Evolutionary conservation across 2,329 filamentous ascomycete genomes (phyloP), one percentile per base, ranked within the genome.

Genomic region (Cytospora chrysosperma): DNA sequence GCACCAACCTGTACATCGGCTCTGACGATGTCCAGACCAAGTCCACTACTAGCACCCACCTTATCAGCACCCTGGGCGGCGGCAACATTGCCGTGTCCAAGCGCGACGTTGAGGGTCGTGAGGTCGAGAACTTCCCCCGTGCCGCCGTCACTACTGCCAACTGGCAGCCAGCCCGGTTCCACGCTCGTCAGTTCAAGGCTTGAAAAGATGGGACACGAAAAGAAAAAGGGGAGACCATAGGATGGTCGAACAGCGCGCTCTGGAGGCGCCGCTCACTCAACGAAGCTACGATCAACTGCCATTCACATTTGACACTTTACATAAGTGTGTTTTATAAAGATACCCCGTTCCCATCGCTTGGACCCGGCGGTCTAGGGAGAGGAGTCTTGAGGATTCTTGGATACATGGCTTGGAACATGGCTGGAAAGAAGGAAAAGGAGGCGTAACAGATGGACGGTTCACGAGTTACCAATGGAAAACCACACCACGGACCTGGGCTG

Each of bases 21-120:
- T 70, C 77, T 12, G 79, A 86, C 62, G 84, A 87, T 65, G 69
- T 85, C 67, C 81, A 84, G 75, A 87, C 84, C 71, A 82, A 84
- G 74, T 72, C 75, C 47, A 85, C 82, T 32, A 51, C 68, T 8
- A 79, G 82, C 72, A 71, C 68, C 19, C 77, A 84, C 67, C 74
- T 86, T 68, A 74, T 85, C 72, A 81, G 78, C 72, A 83, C 81
- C 28, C 79, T 84, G 10, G 81, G 82, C 57, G 67, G 68, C 53
- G 75, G 76, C 55, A 63, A 62, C 50, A 67, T 70, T 40, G 69
- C 69, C 59, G 19, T 72, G 59, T 37, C 62, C 63, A 32, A 59
- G 54, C 49, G 56, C 52, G 40, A 27, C 37, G 26, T 61, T 9
- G 59, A 52, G 37, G 34, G 55, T 27, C 65, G 65, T n/a, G 65